Conservation (phyloP, 1,284 basidiomycete genomes). For the Moniliella sp. region DNA sequence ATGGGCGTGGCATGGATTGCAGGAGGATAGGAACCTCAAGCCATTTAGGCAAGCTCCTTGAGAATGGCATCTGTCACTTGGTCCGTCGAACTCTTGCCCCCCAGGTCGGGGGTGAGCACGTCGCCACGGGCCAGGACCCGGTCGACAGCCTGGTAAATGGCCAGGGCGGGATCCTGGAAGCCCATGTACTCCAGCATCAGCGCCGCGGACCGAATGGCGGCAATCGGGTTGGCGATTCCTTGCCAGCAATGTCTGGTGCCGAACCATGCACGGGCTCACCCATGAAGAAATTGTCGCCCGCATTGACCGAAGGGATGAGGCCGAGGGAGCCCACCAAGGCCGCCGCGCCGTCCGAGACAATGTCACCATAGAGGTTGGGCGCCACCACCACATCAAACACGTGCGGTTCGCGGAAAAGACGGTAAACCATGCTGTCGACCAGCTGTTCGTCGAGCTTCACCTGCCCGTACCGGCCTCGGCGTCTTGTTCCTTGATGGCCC, state of each 20-base stretch:
- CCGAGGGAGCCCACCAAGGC: constrained; percentile 91
- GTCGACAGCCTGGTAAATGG: constrained; percentile 76
- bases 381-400: constrained; percentile 36
- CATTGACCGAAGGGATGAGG: constrained; percentile 84
- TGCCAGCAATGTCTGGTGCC: constrained; percentile 30
- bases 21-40: no score
- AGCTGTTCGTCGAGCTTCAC: constrained; percentile 76
- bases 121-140: constrained; percentile 56
- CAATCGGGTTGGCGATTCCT: constrained; percentile 31
- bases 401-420: constrained; percentile 37
- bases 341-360: constrained; percentile 89
- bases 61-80: constrained; percentile 68
- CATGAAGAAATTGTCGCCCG: constrained; percentile 88
- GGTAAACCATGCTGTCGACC: constrained; percentile 92
- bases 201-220: constrained; percentile 27
- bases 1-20: no score
- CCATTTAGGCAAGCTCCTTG: constrained; percentile 40
- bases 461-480: constrained; percentile 43
- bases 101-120: constrained; percentile 69
- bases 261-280: constrained; percentile 54
- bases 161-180: constrained; percentile 54
- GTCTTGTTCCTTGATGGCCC: constrained; percentile 7
- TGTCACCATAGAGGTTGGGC: constrained; percentile 95
- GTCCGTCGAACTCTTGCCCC: constrained; percentile 60
- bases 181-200: constrained; percentile 43